Evolutionary conservation across 257 asterid species (phyloP), one percentile per base, ranked within the genome.

Genomic region (Salvia miltiorrhiza): DNA sequence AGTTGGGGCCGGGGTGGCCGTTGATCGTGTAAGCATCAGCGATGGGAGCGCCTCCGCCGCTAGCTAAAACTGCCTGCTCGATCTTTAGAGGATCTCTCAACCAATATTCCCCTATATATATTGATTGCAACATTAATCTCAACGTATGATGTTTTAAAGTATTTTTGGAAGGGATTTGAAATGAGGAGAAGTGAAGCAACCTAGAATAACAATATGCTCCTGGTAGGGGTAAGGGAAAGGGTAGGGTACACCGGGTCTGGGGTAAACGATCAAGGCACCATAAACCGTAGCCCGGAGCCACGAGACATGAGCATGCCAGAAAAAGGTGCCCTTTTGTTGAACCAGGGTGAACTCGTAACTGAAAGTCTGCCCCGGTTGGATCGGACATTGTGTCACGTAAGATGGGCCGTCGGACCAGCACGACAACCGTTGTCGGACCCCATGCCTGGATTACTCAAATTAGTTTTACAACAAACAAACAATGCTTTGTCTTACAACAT

Each of bases 401-500:
- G 88, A 81, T 44, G 95, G 95, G 17, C 95, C 95, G 43, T 88
- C 95, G 0, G 77, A 80, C 95, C 95, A 88, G 66, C 87, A 80
- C 2, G 87, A 79, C 49, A 84, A 57, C 79, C 70, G 76, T 76
- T 88, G 95, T 17, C 84, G 69, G 43, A 88, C 79, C 1, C 95
- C 93, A 65, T 86, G 95, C 95, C 95, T 88, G 75, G 33, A 45
- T n/a, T n/a, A n/a, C n/a, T n/a, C n/a, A n/a, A n/a, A n/a, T n/a
- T n/a, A n/a, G n/a, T n/a, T n/a, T n/a, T n/a, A n/a, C n/a, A n/a
- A n/a, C n/a, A n/a, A n/a, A n/a, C n/a, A n/a, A n/a, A n/a, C n/a
- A n/a, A n/a, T n/a, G n/a, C n/a, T n/a, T n/a, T n/a, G n/a, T n/a
- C n/a, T n/a, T n/a, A n/a, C n/a, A n/a, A n/a, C n/a, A n/a, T n/a